Base-by-base conservation (phyloP, 2,329 filamentous ascomycete genomes). In the Cladosporium sp. region DNA sequence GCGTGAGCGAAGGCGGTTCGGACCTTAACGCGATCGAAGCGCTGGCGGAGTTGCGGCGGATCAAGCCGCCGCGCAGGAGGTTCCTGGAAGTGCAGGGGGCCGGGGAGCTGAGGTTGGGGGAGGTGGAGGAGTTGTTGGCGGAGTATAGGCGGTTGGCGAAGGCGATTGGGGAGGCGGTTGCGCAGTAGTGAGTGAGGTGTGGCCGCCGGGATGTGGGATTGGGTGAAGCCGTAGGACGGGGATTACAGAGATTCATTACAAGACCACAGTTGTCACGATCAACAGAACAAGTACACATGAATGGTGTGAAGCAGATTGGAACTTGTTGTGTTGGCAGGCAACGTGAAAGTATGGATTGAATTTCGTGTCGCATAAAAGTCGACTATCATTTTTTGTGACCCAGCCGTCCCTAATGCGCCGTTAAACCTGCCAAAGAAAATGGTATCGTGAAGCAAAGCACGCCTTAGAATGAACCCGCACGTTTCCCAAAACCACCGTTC, bases 61-160 rank as follows among this genome's bases (percentile, higher is more conserved):
- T 73, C 19, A 64, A 70, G 14, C 73, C 74, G n/a, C 74, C 75
- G 1, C 61, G 70, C 43, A 76, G 73, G 61, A 65, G 69, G 41
- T 77, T 77, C 53, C 44, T 77, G 54, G 74, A 77, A 19, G 68
- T 72, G 2, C 70, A 71, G 51, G 72, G 72, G 58, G 71, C 71
- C 38, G 68, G 68, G 38, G 73, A 77, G 10, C 55, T 77, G 57
- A 73, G 67, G 61, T 50, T 77, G 42, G 74, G 70, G 9, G 75
- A 77, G 56, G 69, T 77, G 4, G 74, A 77, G 37, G 74, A 77
- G 58, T 56, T 70, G 57, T 56, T 70, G 49, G 55, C 41, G 56
- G 68, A 70, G 48, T 69, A 69, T 58, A 58, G 62, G 50, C 61
- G 74, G 49, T 61, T 77, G 49, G 74, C 73, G 16, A 68, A 65